These are phyloP conservation scores for Ascochyta koolunga DNA, from an alignment of 2,329 filamentous ascomycete genomes.

Conservation along the genomic window DNA sequence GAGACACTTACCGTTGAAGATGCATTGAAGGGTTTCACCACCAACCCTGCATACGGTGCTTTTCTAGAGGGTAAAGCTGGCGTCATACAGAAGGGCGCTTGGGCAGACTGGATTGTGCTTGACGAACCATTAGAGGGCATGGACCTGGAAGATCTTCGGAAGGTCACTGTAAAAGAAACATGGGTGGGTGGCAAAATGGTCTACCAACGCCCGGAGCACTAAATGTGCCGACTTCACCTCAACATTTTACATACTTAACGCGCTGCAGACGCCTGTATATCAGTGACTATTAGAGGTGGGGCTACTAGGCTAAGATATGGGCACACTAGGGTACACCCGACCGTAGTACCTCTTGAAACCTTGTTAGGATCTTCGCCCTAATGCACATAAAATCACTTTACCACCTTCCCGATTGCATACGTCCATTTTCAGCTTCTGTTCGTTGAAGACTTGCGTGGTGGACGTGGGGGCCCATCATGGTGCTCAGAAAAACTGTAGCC, in stretches of 20 bases:
- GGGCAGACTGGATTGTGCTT: conserved; percentile 75
- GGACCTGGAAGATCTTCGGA: conserved; percentile 58
- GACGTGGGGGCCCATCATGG: conserved; percentile 9
- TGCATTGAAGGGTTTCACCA: conserved; percentile 68
- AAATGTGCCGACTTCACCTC: conserved; percentile 2
- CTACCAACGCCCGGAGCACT: conserved; percentile 31
- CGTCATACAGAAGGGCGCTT: conserved; percentile 63
- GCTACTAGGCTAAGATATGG: neutral
- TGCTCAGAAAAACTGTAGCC: neutral
- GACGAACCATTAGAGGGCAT: conserved; percentile 62
- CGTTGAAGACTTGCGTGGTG: conserved; percentile 1
- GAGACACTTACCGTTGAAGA: conserved; percentile 65
- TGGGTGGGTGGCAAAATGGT: conserved; percentile 66
- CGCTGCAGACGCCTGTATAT: conserved; percentile 1
- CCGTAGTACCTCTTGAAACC: neutral
- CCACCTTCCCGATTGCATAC: conserved; percentile 2
- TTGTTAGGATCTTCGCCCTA: conserved; percentile 1
- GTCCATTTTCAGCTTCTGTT: neutral
- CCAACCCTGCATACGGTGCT: conserved; percentile 63
- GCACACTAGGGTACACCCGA: conserved; percentile 7
- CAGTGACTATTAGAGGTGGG: neutral
- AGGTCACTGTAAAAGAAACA: conserved; percentile 66
- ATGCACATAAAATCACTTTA: neutral
- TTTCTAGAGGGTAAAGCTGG: conserved; percentile 67
- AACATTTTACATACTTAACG: neutral